Evolutionary conservation across 2,329 filamentous ascomycete genomes (phyloP).

Genomic region (Lomentospora prolificans): DNA sequence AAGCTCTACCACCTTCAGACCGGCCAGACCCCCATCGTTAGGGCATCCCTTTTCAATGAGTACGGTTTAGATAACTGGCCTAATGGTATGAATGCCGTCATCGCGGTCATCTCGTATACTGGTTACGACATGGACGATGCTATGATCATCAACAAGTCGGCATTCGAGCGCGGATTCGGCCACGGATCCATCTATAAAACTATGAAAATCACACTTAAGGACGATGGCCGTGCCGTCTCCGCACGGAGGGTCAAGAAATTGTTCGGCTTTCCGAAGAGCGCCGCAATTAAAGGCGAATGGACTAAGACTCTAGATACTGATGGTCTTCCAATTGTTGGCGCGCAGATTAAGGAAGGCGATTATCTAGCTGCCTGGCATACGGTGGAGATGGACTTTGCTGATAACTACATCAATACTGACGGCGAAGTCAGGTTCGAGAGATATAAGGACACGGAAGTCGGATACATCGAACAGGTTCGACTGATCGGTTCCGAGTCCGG

Average conservation of each 20-base stretch:
- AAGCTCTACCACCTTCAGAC: conserved; percentile 93
- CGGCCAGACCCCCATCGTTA: conserved; percentile 88
- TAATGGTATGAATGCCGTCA: conserved; percentile 88
- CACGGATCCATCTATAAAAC: conserved; percentile 97
- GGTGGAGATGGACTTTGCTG: conserved; percentile 69
- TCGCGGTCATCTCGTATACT: conserved; percentile 96
- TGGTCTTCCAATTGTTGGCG: conserved; percentile 73
- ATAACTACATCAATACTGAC: conserved; percentile 75
- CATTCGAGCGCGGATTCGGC: conserved; percentile 90
- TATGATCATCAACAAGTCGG: conserved; percentile 98
- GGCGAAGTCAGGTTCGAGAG: conserved; percentile 79
- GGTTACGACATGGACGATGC: conserved; percentile 99
- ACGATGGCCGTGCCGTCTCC: conserved; percentile 60
- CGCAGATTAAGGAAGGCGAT: conserved; percentile 69
- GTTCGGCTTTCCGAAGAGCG: conserved; percentile 81
- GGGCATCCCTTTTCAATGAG: conserved; percentile 84
- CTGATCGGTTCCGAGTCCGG: conserved; percentile 79
- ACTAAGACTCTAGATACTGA: conserved; percentile 73
- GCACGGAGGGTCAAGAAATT: conserved; percentile 65
- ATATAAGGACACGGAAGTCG: conserved; percentile 86
- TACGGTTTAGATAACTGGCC: conserved; percentile 98
- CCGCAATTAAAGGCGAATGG: conserved; percentile 59
- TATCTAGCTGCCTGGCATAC: conserved; percentile 83
- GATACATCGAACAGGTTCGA: conserved; percentile 86
- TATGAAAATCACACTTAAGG: conserved; percentile 79